phyloP scores from a whole-genome alignment of 2,329 filamentous ascomycete genomes.

The Fusarium guadeloupense region DNA sequence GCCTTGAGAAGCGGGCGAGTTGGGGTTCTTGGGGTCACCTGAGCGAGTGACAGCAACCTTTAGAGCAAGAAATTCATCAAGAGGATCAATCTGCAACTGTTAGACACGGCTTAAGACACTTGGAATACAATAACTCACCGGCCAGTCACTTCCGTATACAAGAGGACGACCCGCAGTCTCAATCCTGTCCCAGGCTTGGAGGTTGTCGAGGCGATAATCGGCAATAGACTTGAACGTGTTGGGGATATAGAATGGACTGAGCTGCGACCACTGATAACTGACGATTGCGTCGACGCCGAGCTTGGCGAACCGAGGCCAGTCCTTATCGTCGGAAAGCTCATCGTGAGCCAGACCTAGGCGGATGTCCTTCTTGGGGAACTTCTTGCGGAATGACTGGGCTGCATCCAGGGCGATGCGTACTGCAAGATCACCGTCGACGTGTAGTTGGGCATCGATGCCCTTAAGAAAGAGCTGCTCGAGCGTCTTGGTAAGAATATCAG shows the following conservation, averaged over 20 bases:
- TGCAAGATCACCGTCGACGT: slow-evolving; percentile 40
- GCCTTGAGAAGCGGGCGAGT: slow-evolving; percentile 38
- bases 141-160: slow-evolving; percentile 43
- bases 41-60: slow-evolving; percentile 42
- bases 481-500: slow-evolving; percentile 35
- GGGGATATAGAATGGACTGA: slow-evolving; percentile 41
- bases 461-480: slow-evolving; percentile 36
- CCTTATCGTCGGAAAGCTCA: slow-evolving; percentile 35
- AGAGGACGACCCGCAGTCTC: slow-evolving; percentile 28
- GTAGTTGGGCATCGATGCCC: slow-evolving; percentile 38
- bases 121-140: slow-evolving; percentile 24
- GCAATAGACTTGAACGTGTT: slow-evolving; percentile 37
- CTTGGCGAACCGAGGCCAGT: slow-evolving; percentile 40
- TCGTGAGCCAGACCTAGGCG: slow-evolving; percentile 41
- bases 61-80: slow-evolving; percentile 42
- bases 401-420: slow-evolving; percentile 39
- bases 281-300: slow-evolving; percentile 41
- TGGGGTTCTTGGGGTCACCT: slow-evolving; percentile 40
- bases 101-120: neutral
- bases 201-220: slow-evolving; percentile 29
- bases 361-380: slow-evolving; percentile 28
- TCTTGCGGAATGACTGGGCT: slow-evolving; percentile 35
- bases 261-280: slow-evolving; percentile 43
- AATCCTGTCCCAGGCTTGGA: slow-evolving; percentile 44
- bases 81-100: slow-evolving; percentile 38